Conservation (phyloP, 371 early-diverging fungal genomes). For the Lichtheimia corymbifera region DNA sequence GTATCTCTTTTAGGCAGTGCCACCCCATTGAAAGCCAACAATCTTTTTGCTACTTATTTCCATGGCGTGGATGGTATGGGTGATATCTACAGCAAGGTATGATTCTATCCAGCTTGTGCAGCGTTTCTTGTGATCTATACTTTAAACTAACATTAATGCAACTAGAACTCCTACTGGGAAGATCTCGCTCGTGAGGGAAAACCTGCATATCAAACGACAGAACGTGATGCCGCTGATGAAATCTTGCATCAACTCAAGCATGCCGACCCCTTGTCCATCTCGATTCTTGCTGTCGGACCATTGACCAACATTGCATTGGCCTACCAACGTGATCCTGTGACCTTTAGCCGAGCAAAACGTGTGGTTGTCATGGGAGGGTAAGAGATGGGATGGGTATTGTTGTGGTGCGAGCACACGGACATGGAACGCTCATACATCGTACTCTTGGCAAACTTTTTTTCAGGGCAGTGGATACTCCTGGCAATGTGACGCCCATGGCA, state of each 20-base stretch:
- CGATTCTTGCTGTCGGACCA: constrained; percentile 56
- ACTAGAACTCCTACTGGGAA: not conserved
- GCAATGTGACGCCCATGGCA: constrained; percentile 52
- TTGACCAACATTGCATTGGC: constrained; percentile 63
- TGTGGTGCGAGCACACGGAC: too few species aligned
- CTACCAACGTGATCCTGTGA: constrained; percentile 44
- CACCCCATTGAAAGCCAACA: constrained; percentile 34
- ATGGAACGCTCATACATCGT: too few species aligned
- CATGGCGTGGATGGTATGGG: constrained; percentile 59
- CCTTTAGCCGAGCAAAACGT: constrained; percentile 49
- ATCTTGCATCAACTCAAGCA: constrained; percentile 46
- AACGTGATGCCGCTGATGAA: constrained; percentile 45
- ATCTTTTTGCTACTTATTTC: constrained; percentile 41
- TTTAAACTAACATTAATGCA: constrained; percentile 6
- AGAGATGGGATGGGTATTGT: not conserved
- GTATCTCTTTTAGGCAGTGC: constrained; percentile 27
- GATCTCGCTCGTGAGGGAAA: not conserved
- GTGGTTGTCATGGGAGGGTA: constrained; percentile 58
- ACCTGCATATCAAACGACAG: constrained; percentile 33
- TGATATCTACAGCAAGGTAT: constrained; percentile 35
- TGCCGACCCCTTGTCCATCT: constrained; percentile 46
- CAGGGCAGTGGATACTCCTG: constrained; percentile 31
- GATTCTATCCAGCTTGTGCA: too few species aligned
- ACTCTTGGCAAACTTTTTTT: not conserved
- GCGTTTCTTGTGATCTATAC: too few species aligned